phyloP scores from a whole-genome alignment of 768 basidiomycete species.

The Serendipita vermifera region DNA sequence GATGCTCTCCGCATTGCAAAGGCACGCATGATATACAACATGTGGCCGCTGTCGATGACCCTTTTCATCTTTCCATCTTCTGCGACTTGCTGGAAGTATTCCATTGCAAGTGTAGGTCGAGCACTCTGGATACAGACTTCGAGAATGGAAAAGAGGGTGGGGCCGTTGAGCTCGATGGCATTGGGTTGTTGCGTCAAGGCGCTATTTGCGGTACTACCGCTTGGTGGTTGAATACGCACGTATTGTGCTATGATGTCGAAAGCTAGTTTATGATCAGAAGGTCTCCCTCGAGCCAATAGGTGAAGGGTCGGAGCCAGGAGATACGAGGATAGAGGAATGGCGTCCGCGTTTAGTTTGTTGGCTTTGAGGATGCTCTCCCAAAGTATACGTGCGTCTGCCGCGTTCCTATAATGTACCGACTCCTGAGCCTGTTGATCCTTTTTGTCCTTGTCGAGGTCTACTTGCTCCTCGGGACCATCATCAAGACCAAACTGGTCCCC shows the following conservation, averaged over 20 bases:
- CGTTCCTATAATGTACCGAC: slow-evolving; percentile 21
- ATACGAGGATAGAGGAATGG: slow-evolving; percentile 40
- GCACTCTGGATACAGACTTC: not conserved
- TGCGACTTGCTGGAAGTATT: slow-evolving; percentile 6
- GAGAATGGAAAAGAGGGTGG: not conserved
- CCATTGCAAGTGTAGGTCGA: not conserved
- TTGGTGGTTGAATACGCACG: slow-evolving; percentile 21
- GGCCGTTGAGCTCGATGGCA: not conserved
- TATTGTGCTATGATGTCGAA: slow-evolving; percentile 50
- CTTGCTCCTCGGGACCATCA: slow-evolving; percentile 18
- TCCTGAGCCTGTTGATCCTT: not conserved
- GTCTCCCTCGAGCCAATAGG: slow-evolving; percentile 42
- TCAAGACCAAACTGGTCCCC: not conserved
- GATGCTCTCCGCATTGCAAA: not conserved
- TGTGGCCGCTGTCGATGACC: not conserved
- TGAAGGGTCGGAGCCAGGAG: slow-evolving; percentile 40
- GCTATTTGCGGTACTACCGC: too few species aligned
- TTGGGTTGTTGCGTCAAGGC: too few species aligned
- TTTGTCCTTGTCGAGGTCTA: not conserved
- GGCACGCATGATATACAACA: not conserved
- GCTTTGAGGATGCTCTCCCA: slow-evolving; percentile 55
- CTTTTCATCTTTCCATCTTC: not conserved
- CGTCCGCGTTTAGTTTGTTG: slow-evolving; percentile 30
- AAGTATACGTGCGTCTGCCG: slow-evolving; percentile 54
- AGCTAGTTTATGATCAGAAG: slow-evolving; percentile 50